Evolutionary conservation across 441 rosid species (phyloP), one percentile per base, ranked within the genome.

Genomic region (Gossypium schwendimanii): DNA sequence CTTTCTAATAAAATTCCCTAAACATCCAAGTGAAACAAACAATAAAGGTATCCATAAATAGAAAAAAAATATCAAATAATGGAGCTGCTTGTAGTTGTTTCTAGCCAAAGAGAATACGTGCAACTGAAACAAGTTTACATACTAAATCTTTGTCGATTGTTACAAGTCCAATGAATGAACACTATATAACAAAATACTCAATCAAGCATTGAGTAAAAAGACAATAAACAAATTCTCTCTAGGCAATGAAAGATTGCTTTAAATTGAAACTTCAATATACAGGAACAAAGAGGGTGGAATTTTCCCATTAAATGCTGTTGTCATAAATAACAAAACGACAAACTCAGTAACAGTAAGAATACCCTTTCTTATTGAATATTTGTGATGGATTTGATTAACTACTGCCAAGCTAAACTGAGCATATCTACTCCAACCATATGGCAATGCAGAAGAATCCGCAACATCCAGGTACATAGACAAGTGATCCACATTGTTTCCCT

Each of bases 401-500:
- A 94, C 89, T 31, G 94, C 84, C 83, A 94, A 82, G 80, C 94
- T 88, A 77, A 94, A 94, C 73, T 89, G 97, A 21, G 97, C 91
- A 73, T 81, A 92, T 87, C 98, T 86, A 82, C 94, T 91, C 99
- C 99, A 94, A 45, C 98, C 98, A 72, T 91, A 92, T 0, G 99
- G 91, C 84, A 94, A 76, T 50, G 84, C 76, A 0, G 83, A 14
- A 2, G 98, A 87, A 74, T 92, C 99, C 0, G 97, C 96, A 78
- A 91, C 98, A 79, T 91, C 97, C 81, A 94, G 80, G 75, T 94
- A 94, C 97, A 94, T 88, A 20, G 97, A 89, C 87, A 94, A 79
- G 83, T 89, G 89, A 78, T 92, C 99, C 71, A 87, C 98, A 81
- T 92, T 94, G 88, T 94, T 94, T 80, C 99, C 99, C 76, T 89